Evolutionary conservation across 2,329 filamentous ascomycete species (phyloP), one percentile per base, ranked within the genome.

Genomic region (Bipolaris bicolor): DNA sequence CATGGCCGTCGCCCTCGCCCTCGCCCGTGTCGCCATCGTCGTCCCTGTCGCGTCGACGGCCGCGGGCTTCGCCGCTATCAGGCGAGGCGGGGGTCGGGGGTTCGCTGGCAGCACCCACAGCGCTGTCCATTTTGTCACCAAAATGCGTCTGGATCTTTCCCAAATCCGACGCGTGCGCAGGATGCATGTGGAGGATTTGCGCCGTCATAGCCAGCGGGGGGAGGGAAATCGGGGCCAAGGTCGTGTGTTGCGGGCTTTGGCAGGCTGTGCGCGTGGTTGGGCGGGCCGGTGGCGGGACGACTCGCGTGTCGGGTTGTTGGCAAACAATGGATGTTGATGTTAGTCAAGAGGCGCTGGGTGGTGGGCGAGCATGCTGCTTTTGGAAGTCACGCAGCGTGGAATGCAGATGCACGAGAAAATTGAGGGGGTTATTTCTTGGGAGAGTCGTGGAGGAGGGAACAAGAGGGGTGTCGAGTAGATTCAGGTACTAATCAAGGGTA

Each of bases 161-260:
- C 67, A 77, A 71, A 54, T 74, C 72, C 53, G 74, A 67, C 58
- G 68, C 61, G 64, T 75, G 71, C 59, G 62, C 71, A 62, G 74
- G 67, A 58, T 76, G 75, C 70, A 76, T 76, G 34, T 73, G 66
- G 44, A 77, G 68, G 53, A 76, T 69, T 70, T 76, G 74, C 60
- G 74, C 73, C 66, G 73, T 75, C 73, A 76, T 76, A 36, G 69
- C 69, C 65, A 55, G 65, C 37, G 54, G 57, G 60, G 22, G 15
- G 50, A 55, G 48, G 52, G 52, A 16, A 39, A 9, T 47, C 41
- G 29, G 33, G 18, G n/a, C 41, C 52, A 45, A 44, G 37, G 56
- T 49, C 36, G 58, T 50, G 59, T 57, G 52, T 52, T 47, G 60
- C 58, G 48, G 29, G 52, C 49, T 29, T 24, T 47, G 48, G 41